Percentiles rank a stretch among this genome's conserved stretches.
Conservation (phyloP, 108 stramenopile genomes). For the Aurantiochytrium sp. region DNA sequence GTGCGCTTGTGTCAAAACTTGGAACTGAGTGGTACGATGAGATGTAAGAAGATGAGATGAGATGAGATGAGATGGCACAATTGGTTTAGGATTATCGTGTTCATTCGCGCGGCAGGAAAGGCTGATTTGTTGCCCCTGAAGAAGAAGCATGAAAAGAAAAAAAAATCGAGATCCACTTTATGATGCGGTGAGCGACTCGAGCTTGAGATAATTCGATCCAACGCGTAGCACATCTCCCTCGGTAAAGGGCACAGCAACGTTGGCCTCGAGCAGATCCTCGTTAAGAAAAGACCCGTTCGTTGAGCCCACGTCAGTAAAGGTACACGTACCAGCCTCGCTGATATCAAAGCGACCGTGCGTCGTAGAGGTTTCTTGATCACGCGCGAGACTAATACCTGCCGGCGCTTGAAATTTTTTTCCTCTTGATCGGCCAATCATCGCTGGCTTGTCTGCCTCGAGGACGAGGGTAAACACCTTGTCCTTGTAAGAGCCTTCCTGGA, state of each 20-base stretch:
- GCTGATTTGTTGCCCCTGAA: too few species aligned
- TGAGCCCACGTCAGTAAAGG: neutral
- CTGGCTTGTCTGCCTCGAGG: neutral
- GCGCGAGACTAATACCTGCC: neutral
- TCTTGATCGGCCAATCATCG: neutral
- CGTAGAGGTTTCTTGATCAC: neutral
- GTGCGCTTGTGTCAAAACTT: too few species aligned
- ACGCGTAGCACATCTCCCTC: neutral
- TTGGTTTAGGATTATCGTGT: too few species aligned
- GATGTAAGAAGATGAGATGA: too few species aligned
- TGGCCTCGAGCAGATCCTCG: neutral
- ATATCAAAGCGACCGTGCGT: neutral
- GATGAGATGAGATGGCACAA: too few species aligned
- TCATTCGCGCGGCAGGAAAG: too few species aligned
- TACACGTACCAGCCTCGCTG: neutral
- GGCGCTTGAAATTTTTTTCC: neutral
- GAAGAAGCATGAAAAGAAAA: too few species aligned
- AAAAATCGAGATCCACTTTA: neutral
- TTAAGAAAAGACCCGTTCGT: neutral
- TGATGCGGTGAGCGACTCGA: neutral
- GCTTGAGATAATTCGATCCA: neutral
- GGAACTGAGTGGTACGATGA: too few species aligned
- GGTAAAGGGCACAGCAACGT: neutral
- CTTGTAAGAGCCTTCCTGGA: neutral
- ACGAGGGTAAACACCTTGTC: neutral